These are phyloP conservation scores for Melastoma malabathricum DNA, from an alignment of 345 rosid genomes.

Conservation along the genomic window DNA sequence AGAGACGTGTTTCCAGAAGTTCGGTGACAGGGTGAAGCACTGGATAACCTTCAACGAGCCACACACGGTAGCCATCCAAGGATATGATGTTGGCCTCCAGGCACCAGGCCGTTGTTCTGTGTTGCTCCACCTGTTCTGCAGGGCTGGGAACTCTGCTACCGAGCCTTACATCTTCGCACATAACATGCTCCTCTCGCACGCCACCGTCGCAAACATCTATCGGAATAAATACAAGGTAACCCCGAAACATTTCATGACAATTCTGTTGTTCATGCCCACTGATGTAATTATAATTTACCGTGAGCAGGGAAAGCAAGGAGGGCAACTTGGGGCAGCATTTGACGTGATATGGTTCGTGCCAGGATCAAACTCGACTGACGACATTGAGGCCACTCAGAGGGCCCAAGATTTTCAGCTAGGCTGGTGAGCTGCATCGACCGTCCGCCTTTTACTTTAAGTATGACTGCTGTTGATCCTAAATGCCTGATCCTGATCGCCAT, in stretches of 20 bases:
- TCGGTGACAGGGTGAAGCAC: slow-evolving; percentile 85
- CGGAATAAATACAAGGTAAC: slow-evolving; percentile 62
- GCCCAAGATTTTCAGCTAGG: slow-evolving; percentile 99
- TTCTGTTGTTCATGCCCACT: background rate
- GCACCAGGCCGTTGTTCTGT: slow-evolving; percentile 89
- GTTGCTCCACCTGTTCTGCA: slow-evolving; percentile 48
- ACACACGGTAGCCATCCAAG: slow-evolving; percentile 67
- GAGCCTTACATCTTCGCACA: slow-evolving; percentile 93
- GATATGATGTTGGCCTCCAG: slow-evolving; percentile 74
- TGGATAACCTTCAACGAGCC: slow-evolving; percentile 98
- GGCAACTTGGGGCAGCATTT: slow-evolving; percentile 57
- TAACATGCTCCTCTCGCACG: slow-evolving; percentile 61
- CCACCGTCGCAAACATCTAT: slow-evolving; percentile 46
- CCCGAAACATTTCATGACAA: background rate
- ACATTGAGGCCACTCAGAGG: slow-evolving; percentile 72
- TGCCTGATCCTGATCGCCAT: background rate
- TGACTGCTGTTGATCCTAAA: background rate
- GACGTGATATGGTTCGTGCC: slow-evolving; percentile 86
- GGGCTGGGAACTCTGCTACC: slow-evolving; percentile 67
- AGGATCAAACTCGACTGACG: slow-evolving; percentile 33
- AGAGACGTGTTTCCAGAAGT: slow-evolving; percentile 69
- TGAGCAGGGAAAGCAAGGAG: slow-evolving; percentile 55
- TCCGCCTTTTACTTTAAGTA: too few species aligned
- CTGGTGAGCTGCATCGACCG: slow-evolving; percentile 32
- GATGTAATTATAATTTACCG: background rate